Percentiles rank a stretch among this genome's conserved stretches.
Evolutionary conservation across 2,329 filamentous ascomycete species (phyloP).

Genomic region (Trichoderma hamatum): DNA sequence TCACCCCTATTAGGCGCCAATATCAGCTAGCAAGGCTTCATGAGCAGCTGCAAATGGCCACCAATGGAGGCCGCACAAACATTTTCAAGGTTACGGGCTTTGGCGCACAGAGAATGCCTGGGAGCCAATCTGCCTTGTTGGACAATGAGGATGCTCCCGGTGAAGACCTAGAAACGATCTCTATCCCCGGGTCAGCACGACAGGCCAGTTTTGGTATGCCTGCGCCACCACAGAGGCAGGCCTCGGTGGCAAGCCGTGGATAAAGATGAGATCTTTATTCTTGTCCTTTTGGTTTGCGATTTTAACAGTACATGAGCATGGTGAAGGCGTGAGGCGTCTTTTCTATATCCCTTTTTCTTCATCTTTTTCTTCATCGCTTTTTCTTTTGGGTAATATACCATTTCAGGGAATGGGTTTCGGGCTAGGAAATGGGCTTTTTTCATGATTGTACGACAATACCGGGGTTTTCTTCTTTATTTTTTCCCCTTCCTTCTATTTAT

Average conservation of each 20-base stretch:
- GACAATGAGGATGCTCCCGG: conserved; percentile 60
- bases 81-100: conserved; percentile 64
- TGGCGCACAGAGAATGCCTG: conserved; percentile 58
- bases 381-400: conserved; percentile 15
- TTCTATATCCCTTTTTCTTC: neutral
- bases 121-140: conserved; percentile 50
- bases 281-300: neutral
- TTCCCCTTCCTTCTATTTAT: neutral
- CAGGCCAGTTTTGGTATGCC: conserved; percentile 52
- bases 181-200: conserved; percentile 43
- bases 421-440: neutral
- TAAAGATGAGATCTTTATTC: conserved; percentile 35
- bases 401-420: neutral
- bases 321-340: neutral
- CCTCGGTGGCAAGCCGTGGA: conserved; percentile 52
- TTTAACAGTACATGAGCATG: neutral
- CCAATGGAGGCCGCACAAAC: conserved; percentile 66
- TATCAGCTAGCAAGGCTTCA: conserved; percentile 66
- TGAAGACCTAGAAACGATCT: conserved; percentile 54
- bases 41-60: conserved; percentile 67
- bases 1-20: conserved; percentile 63
- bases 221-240: conserved; percentile 46
- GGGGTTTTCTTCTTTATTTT: neutral
- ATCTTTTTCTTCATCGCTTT: neutral
- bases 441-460: neutral